Percentiles rank a stretch among this genome's conserved stretches.
Evolutionary conservation across 164 flowering plant species (phyloP).

Genomic region (Annona cherimola): DNA sequence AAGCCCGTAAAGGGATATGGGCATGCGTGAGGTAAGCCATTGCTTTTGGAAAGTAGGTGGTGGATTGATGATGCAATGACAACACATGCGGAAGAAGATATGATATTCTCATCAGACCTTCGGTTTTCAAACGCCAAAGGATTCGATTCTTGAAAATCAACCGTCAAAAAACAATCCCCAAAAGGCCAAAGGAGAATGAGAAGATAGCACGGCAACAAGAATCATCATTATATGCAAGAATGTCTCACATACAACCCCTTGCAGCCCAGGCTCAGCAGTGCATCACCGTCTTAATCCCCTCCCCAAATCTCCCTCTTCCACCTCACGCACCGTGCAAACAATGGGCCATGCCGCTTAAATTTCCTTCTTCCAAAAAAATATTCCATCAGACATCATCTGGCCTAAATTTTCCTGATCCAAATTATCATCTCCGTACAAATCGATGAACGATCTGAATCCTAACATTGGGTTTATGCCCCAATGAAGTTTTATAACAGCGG

Average conservation of each 20-base stretch:
- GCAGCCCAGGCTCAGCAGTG: background rate
- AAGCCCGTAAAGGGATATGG: slow-evolving; percentile 1
- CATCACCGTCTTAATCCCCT: background rate
- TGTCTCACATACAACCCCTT: background rate
- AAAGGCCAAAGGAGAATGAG: background rate
- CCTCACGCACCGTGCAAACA: background rate
- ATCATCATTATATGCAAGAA: background rate
- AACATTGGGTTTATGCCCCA: too few relatives aligned
- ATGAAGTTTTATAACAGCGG: too few relatives aligned
- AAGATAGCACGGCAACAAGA: background rate
- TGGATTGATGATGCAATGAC: slow-evolving; percentile 20
- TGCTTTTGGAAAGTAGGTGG: slow-evolving; percentile 18
- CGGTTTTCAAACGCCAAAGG: slow-evolving; percentile 10
- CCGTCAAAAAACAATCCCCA: background rate
- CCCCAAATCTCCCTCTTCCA: background rate
- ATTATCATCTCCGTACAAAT: too few relatives aligned
- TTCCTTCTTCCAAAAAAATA: background rate
- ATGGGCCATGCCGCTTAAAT: background rate
- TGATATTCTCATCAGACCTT: slow-evolving; percentile 15
- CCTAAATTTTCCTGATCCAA: too few relatives aligned
- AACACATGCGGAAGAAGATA: background rate
- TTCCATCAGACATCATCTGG: background rate
- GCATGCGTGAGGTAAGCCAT: slow-evolving; percentile 15
- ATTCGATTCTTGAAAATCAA: background rate
- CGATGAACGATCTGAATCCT: too few relatives aligned